Conservation (phyloP, 345 rosid species). For the Gossypium ekmanianum region DNA sequence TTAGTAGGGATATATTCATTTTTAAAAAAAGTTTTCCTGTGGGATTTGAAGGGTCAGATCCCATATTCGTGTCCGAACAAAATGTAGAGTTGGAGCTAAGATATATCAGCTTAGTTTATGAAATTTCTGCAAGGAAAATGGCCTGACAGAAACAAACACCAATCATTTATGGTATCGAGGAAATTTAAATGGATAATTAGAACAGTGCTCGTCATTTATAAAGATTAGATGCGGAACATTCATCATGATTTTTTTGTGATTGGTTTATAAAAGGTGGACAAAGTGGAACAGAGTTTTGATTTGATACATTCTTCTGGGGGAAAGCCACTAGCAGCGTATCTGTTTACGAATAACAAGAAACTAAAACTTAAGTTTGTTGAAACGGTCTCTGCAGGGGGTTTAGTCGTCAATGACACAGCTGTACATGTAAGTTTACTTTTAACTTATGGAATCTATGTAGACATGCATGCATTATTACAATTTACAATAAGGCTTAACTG, state of each 20-base stretch:
- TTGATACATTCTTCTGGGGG: slow-evolving; percentile 69
- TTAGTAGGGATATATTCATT: too few relatives aligned
- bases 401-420: slow-evolving; percentile 75
- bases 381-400: slow-evolving; percentile 80
- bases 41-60: too few relatives aligned
- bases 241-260: background rate
- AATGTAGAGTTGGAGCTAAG: too few relatives aligned
- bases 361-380: slow-evolving; percentile 60
- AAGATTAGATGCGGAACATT: background rate
- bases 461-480: slow-evolving; percentile 5
- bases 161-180: background rate
- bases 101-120: background rate
- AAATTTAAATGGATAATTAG: background rate
- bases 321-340: slow-evolving; percentile 84
- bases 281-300: slow-evolving; percentile 70
- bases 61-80: too few relatives aligned
- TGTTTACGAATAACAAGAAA: slow-evolving; percentile 71
- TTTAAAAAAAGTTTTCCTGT: too few relatives aligned
- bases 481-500: background rate
- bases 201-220: too few relatives aligned
- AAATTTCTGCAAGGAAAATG: slow-evolving; percentile 9
- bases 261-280: slow-evolving; percentile 50
- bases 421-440: slow-evolving; percentile 56
- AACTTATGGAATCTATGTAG: background rate
- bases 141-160: background rate